Evolutionary conservation across 2,329 filamentous ascomycete species (phyloP), one percentile per base, ranked within the genome.

Genomic region (Fusarium nodosum): DNA sequence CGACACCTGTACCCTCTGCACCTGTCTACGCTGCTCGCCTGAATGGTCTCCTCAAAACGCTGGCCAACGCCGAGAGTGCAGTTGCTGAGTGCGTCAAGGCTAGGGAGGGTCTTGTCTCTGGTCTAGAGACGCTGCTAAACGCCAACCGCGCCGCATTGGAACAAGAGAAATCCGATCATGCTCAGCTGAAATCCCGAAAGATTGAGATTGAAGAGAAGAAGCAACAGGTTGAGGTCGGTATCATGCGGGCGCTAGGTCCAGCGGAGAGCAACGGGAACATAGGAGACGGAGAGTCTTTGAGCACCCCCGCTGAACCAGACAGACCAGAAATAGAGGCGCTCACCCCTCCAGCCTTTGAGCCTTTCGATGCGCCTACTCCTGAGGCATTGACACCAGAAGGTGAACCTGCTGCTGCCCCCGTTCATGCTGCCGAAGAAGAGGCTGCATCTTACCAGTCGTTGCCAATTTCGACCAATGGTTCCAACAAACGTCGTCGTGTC

Each of bases 1-100:
- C 85, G 30, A 87, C 86, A 1, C 83, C 87, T 2, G 83, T 91
- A 3, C 93, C 95, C 0, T 91, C 93, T 0, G 91, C 94, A 1
- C 94, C 96, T 2, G 94, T 99, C 22, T 93, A 97, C 76, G 96
- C 96, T 3, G 95, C 95, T 16, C 91, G 93, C 30, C 87, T 99
- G 11, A 94, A 93, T 69, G 92, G 93, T 4, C 85, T 99, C n/a
- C 86, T 98, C 56, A 97, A 96, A 82, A 92, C 90, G 9, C 86
- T 99, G 20, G 93, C 93, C 22, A 93, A 88, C 68, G 96, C 96
- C 5, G 94, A 99, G 79, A 93, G 89, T 56, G 94, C 95, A 1
- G 92, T 98, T 2, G 90, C 92, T 3, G 93, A 97, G 74, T 93
- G 92, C 71, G 93, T 99, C 77, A 94, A 95, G 77, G 93, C 94